Conservation (phyloP, 768 basidiomycete species). For the Phlebiopsis gigantea region DNA sequence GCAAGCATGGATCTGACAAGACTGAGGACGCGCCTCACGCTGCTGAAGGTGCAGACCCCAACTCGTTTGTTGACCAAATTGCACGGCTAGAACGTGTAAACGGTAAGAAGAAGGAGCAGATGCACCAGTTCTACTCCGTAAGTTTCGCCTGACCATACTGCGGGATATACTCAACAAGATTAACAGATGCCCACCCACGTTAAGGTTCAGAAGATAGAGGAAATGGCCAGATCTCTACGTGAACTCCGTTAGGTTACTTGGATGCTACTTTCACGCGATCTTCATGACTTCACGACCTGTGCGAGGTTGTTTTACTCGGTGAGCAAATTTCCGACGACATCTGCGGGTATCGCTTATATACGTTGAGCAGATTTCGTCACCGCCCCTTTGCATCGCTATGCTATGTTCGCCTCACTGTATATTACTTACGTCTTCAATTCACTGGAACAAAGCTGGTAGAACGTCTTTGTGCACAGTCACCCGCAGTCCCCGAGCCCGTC, state of each 20-base stretch:
- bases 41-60: no score
- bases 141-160: slow-evolving; percentile 28
- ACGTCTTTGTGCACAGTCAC: not conserved
- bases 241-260: slow-evolving; percentile 4
- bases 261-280: no score
- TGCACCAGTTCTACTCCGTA: slow-evolving; percentile 45
- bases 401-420: not conserved
- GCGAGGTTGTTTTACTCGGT: no score
- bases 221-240: slow-evolving; percentile 38
- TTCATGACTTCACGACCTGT: no score
- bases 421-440: not conserved
- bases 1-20: not conserved
- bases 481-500: not conserved
- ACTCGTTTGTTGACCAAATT: no score
- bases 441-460: not conserved
- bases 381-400: not conserved
- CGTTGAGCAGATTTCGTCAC: not conserved
- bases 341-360: not conserved
- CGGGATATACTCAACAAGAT: no score
- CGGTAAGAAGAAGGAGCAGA: slow-evolving; percentile 32
- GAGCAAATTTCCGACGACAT: no score
- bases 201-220: slow-evolving; percentile 47
- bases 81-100: slow-evolving; percentile 33
- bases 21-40: not conserved
- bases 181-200: slow-evolving; percentile 49